Conservation (phyloP, 768 basidiomycete species). For the Lactarius deliciosus region DNA sequence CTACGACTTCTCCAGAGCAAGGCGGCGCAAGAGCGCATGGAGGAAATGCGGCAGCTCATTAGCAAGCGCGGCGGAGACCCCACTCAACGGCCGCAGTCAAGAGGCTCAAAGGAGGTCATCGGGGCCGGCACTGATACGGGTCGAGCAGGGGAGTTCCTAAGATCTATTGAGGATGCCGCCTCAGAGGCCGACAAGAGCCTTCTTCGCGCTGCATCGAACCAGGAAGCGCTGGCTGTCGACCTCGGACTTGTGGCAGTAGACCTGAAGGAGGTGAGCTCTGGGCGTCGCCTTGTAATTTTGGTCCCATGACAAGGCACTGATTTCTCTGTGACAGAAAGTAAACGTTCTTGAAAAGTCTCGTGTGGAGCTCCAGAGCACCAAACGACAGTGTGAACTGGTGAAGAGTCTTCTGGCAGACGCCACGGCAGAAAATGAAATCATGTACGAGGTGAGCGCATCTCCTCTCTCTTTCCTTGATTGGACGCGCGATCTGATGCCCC, state of each 20-base stretch:
- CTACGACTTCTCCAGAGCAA: constrained; percentile 48
- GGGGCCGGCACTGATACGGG: constrained; percentile 28
- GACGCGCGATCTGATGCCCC: too few species aligned
- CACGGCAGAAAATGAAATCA: constrained; percentile 86
- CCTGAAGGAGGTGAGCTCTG: constrained; percentile 54
- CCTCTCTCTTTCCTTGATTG: neutral
- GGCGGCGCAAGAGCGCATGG: constrained; percentile 74
- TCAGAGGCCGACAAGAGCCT: constrained; percentile 60
- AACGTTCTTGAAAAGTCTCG: constrained; percentile 61
- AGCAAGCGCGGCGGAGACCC: constrained; percentile 53
- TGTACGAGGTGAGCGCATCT: constrained; percentile 71
- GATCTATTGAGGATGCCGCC: constrained; percentile 52
- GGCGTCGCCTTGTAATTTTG: neutral
- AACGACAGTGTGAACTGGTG: constrained; percentile 75
- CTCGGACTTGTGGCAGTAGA: constrained; percentile 50
- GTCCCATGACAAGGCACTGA: neutral
- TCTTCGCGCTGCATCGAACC: constrained; percentile 48
- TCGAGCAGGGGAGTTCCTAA: constrained; percentile 40
- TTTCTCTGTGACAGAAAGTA: constrained; percentile 45
- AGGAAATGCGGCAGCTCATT: constrained; percentile 81
- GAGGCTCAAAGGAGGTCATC: constrained; percentile 35
- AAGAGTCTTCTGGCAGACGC: constrained; percentile 75
- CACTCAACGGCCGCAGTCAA: constrained; percentile 30
- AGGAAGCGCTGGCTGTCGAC: constrained; percentile 55
- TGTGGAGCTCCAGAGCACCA: constrained; percentile 65